These are phyloP conservation scores for Populus nigra DNA, from an alignment of 345 rosid species.

Conservation along the genomic window DNA sequence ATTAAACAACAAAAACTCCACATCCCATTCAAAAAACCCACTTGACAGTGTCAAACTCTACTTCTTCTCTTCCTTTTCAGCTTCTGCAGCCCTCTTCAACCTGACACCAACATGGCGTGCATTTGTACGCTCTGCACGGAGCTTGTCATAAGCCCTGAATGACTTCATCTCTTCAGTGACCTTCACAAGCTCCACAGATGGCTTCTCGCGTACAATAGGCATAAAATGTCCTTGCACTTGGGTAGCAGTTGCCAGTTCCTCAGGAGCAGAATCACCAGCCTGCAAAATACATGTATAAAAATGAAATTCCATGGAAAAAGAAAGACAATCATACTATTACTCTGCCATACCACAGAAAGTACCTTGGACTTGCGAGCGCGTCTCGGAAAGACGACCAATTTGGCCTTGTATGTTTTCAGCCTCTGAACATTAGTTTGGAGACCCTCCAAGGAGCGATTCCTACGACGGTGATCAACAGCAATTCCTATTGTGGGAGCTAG, in stretches of 20 bases:
- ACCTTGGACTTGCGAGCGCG: conserved; percentile 62
- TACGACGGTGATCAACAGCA: conserved; percentile 80
- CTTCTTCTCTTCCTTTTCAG: conserved; percentile 34
- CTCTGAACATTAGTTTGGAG: conserved; percentile 81
- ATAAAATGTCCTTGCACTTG: conserved; percentile 35
- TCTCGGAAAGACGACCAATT: conserved; percentile 81
- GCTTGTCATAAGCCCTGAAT: conserved; percentile 34
- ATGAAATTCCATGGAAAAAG: not conserved
- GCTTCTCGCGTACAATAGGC: conserved; percentile 33
- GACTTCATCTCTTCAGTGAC: conserved; percentile 29
- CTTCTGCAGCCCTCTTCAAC: conserved; percentile 31
- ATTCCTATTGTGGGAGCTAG: conserved; percentile 81
- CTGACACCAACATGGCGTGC: conserved; percentile 26
- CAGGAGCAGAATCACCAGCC: conserved; percentile 38
- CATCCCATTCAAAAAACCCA: not conserved
- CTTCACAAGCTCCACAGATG: conserved; percentile 32
- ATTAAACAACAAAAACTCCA: not conserved
- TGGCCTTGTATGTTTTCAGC: conserved; percentile 86
- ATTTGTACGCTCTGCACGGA: conserved; percentile 22
- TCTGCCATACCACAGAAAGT: not conserved
- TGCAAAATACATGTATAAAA: not conserved
- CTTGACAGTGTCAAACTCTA: not conserved
- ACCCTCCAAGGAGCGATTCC: conserved; percentile 71
- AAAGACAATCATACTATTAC: not conserved
- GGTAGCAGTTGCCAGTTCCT: conserved; percentile 31